These are phyloP conservation scores for Aspergillus sp. DNA, from an alignment of 2,329 filamentous ascomycete genomes.

Conservation along the genomic window DNA sequence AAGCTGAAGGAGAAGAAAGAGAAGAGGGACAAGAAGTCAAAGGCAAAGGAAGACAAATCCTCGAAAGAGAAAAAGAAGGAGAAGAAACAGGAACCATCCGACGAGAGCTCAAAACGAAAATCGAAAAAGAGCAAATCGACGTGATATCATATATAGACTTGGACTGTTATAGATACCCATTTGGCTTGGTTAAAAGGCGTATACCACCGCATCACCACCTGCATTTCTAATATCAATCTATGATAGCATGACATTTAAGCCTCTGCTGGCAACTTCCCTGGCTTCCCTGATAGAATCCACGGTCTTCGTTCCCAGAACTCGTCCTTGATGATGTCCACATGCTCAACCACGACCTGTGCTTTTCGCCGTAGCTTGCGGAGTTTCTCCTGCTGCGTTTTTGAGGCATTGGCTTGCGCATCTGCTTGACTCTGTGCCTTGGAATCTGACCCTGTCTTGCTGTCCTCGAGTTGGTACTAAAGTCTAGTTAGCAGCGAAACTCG, in stretches of 20 bases:
- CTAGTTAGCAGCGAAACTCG: slow-evolving; percentile 2
- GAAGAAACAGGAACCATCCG: slow-evolving; percentile 26
- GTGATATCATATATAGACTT: slow-evolving; percentile 16
- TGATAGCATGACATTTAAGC: slow-evolving; percentile 4
- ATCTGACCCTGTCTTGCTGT: slow-evolving; percentile 48
- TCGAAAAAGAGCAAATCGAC: slow-evolving; percentile 45
- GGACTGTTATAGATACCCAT: slow-evolving; percentile 33
- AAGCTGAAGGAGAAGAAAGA: slow-evolving; percentile 28
- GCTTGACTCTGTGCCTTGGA: neutral
- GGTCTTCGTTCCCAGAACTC: slow-evolving; percentile 88
- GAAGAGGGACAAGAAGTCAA: slow-evolving; percentile 22
- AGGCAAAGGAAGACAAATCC: slow-evolving; percentile 20
- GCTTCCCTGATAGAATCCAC: slow-evolving; percentile 76
- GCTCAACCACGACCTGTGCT: slow-evolving; percentile 75
- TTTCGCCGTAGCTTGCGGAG: slow-evolving; percentile 78
- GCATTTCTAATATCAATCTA: slow-evolving; percentile 4
- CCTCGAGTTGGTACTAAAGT: slow-evolving; percentile 67
- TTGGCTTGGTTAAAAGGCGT: slow-evolving; percentile 18
- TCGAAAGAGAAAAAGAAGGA: slow-evolving; percentile 29
- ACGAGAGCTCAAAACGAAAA: slow-evolving; percentile 46
- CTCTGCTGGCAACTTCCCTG: slow-evolving; percentile 65
- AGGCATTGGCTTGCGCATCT: slow-evolving; percentile 48
- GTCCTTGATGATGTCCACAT: slow-evolving; percentile 92
- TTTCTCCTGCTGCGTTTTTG: slow-evolving; percentile 79
- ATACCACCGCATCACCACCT: slow-evolving; percentile 3